Evolutionary conservation across 129 eudicot genomes (phyloP), one percentile per base, ranked within the genome.

Genomic region (Artemisia annua): DNA sequence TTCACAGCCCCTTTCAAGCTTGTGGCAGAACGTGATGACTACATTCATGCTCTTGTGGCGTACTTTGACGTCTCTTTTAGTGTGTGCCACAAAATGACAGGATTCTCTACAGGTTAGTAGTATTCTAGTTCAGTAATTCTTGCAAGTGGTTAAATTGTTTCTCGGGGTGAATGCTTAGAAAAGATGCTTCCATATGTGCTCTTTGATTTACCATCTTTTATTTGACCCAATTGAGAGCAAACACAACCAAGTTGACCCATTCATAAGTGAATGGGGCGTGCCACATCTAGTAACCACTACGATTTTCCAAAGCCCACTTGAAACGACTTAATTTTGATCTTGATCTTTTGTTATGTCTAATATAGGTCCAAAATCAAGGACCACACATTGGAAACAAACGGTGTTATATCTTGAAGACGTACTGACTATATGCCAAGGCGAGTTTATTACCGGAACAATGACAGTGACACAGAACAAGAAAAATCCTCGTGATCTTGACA

Each of bases 371-470:
- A 95, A 72, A 76, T 95, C 99, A 6, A 79, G 89, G 74, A 83
- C 76, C 10, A 95, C 99, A 8, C 99, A 95, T 77, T 95, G 99
- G 99, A 95, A 95, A 58, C 99, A 95, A 57, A 95, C 99, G 10
- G 97, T 95, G 16, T 80, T 95, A 24, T 95, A 95, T 80, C 87
- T 95, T 7, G 99, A 95, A 84, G 99, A 95, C 20, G 94, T 88
- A 59, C 65, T 95, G 6, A 86, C 94, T 28, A 82, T 95, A 60
- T 86, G 99, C 72, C 75, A 88, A 88, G 99, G 99, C 18, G 99
- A 91, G 83, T 57, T 82, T 60, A 48, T 95, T 48, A 58, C 61
- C 0, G 99, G 99, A 54, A 85, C 73, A 75, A 83, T 95, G 96
- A 77, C 92, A 0, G 93, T 95, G 15, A 70, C 97, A 32, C 94